Conservation (phyloP, 306 rosid species). For the Pueraria montana region DNA sequence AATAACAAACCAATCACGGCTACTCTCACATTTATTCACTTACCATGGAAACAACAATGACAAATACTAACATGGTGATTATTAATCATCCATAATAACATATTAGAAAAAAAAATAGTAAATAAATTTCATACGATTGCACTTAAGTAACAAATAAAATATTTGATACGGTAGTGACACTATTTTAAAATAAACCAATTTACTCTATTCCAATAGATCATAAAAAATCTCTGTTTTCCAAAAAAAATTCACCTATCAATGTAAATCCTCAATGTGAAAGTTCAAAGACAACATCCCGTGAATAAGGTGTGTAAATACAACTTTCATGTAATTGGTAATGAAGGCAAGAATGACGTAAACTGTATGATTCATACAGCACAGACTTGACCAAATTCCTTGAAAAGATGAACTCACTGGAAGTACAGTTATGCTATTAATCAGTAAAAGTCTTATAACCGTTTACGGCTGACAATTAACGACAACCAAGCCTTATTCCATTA, state of each 20-base stretch:
- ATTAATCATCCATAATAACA: conserved; percentile 8
- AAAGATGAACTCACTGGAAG: not conserved
- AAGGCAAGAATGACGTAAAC: conserved; percentile 14
- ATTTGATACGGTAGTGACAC: not conserved
- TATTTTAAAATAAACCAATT: conserved; percentile 24
- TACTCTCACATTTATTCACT: conserved; percentile 31
- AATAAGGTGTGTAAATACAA: conserved; percentile 1
- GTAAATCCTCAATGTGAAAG: conserved; percentile 19
- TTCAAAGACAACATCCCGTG: not conserved
- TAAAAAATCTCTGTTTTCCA: not conserved
- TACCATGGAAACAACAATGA: conserved; percentile 29
- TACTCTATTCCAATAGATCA: conserved; percentile 26
- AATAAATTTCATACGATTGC: not conserved
- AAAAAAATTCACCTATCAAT: too few relatives aligned
- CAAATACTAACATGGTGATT: conserved; percentile 30
- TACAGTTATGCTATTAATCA: not conserved
- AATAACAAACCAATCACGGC: conserved; percentile 27
- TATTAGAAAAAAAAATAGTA: conserved; percentile 2
- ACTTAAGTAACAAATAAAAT: conserved; percentile 25
- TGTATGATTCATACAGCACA: conserved; percentile 16
- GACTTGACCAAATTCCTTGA: conserved; percentile 13
- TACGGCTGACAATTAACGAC: not conserved
- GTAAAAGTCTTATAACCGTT: too few relatives aligned
- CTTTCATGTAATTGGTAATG: not conserved
- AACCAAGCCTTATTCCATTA: not conserved